Base-by-base conservation (phyloP, 108 stramenopile species). In the Ochromonas danica region DNA sequence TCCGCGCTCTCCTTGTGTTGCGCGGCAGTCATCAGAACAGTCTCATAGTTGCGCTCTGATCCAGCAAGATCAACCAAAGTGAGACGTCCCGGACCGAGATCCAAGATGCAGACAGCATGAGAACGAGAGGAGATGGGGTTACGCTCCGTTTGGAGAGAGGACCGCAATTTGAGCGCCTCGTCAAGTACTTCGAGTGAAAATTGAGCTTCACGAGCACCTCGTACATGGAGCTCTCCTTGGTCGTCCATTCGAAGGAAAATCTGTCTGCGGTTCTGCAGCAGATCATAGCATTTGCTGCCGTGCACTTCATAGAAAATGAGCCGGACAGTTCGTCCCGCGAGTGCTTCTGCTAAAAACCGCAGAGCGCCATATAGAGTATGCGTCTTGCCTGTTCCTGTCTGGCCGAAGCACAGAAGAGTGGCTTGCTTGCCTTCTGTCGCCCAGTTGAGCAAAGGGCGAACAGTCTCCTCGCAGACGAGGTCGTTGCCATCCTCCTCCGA, bases 31-130 rank as follows among this genome's bases (percentile, higher is more conserved):
- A 80, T 80, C 22, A 1, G 27, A 40, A 35, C 27, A 30, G 79
- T 80, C 79, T 80, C 79, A 36, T 65, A 80, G 1, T 80, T 80
- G 22, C 79, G 40, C 17, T 80, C 79, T 28, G 79, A 80, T 17
- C 79, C 79, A 1, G 79, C 79, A 30, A 80, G 36, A 39, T 80
- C 79, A n/a, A 80, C 79, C 42, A 80, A 39, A 3, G 41, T 41
- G 2, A 80, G 1, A 0, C 33, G 28, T 14, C 45, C 45, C 6
- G 6, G 6, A 14, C 45, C 45, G 22, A 51, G 45, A 51, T 51
- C 45, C 45, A 51, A 51, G 22, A 51, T 51, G 38, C 61, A 62
- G 1, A 80, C 67, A 39, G 79, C 79, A 45, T 80, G 79, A 2
- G 33, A 39, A 35, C 79, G 67, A 0, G 67, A 71, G n/a, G 65